Conservation (phyloP, 2,329 filamentous ascomycete species). For the Trichoderma sp. region DNA sequence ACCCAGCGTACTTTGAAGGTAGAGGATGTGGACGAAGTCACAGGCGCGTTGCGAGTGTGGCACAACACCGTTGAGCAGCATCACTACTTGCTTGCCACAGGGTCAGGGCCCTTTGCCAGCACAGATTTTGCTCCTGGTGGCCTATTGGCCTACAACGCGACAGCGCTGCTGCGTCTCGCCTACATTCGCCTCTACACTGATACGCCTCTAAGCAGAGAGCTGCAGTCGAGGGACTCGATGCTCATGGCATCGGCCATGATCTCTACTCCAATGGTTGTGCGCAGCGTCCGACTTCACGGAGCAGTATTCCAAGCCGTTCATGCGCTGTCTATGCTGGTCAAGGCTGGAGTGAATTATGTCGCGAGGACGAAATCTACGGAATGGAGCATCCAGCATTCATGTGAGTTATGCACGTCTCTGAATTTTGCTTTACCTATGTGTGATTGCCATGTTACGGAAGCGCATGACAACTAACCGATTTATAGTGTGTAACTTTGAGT, state of each 20-base stretch:
- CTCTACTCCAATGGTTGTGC: constrained; percentile 60
- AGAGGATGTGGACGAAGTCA: constrained; percentile 61
- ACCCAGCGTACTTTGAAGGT: constrained; percentile 54
- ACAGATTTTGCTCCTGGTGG: constrained; percentile 60
- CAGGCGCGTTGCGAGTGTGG: constrained; percentile 61
- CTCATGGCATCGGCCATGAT: constrained; percentile 65
- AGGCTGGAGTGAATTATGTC: constrained; percentile 65
- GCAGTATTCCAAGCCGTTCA: constrained; percentile 71
- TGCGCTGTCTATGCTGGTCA: constrained; percentile 68
- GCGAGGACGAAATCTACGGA: constrained; percentile 63
- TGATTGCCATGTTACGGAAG: not conserved
- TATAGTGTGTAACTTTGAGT: constrained; percentile 63
- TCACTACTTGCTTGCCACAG: constrained; percentile 55
- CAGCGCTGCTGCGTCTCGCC: constrained; percentile 61
- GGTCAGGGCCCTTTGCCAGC: constrained; percentile 50
- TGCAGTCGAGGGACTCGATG: constrained; percentile 67
- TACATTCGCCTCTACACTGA: constrained; percentile 70
- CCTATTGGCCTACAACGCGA: constrained; percentile 69
- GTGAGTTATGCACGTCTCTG: constrained; percentile 45
- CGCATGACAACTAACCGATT: constrained; percentile 30
- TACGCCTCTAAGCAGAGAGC: constrained; percentile 62
- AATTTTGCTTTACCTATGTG: not conserved
- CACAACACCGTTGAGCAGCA: constrained; percentile 62
- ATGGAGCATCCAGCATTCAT: constrained; percentile 66
- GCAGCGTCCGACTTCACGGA: constrained; percentile 63